phyloP scores from a whole-genome alignment of 2,329 filamentous ascomycete species.

The Colletotrichum phormii region DNA sequence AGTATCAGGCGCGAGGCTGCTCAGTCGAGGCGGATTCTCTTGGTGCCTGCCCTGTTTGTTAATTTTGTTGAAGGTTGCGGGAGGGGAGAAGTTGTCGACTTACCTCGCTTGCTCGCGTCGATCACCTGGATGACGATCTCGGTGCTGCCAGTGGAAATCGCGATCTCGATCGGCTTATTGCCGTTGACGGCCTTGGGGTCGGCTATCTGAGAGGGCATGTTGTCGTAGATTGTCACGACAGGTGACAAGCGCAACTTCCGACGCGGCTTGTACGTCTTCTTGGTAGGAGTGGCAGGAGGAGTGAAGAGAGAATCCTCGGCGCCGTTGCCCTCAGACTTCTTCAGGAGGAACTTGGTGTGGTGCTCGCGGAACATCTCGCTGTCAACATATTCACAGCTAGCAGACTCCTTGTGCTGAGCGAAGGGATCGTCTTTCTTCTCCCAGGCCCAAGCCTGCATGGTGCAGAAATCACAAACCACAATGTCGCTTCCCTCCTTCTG shows the following conservation, averaged over 20 bases:
- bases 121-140: neutral
- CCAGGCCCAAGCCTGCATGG: conserved; percentile 20
- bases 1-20: neutral
- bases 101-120: neutral
- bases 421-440: conserved; percentile 23
- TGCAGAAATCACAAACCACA: conserved; percentile 10
- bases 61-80: neutral
- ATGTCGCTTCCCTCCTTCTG: neutral
- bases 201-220: no score
- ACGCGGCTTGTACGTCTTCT: neutral
- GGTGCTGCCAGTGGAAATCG: neutral
- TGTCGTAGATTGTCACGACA: neutral
- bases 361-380: neutral
- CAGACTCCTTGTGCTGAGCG: neutral
- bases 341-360: neutral
- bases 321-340: neutral
- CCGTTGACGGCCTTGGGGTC: neutral
- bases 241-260: neutral
- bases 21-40: conserved; percentile 1
- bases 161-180: neutral
- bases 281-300: neutral
- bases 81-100: neutral
- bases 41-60: neutral
- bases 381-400: neutral
- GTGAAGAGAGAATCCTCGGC: neutral